Percentiles rank a stretch among this genome's conserved stretches.
Evolutionary conservation across 2,329 filamentous ascomycete species (phyloP).

Genomic region (Botrytis medusae): DNA sequence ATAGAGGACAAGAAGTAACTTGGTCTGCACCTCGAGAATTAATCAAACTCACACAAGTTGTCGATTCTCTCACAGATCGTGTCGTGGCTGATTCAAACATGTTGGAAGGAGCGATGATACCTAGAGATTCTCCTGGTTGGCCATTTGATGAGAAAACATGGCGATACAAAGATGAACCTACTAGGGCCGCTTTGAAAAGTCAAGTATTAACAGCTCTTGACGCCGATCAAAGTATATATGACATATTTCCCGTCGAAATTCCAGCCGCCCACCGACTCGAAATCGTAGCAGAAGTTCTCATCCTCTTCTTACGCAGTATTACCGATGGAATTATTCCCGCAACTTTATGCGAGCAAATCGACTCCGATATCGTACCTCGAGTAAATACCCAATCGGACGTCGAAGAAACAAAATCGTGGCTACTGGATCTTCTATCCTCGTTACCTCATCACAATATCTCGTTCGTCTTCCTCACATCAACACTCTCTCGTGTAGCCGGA

Average conservation of each 20-base stretch:
- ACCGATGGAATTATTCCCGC: slow-evolving; percentile 76
- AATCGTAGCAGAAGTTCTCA: slow-evolving; percentile 66
- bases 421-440: slow-evolving; percentile 73
- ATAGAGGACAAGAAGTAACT: slow-evolving; percentile 57
- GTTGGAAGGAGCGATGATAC: slow-evolving; percentile 54
- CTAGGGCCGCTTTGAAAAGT: slow-evolving; percentile 38
- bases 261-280: slow-evolving; percentile 71
- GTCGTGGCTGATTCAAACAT: slow-evolving; percentile 62
- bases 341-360: slow-evolving; percentile 68
- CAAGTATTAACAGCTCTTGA: slow-evolving; percentile 69
- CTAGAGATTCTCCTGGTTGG: slow-evolving; percentile 56
- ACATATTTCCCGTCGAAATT: slow-evolving; percentile 62
- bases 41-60: slow-evolving; percentile 81
- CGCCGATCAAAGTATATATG: slow-evolving; percentile 60
- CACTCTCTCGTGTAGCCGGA: slow-evolving; percentile 60
- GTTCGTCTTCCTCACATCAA: slow-evolving; percentile 82
- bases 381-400: slow-evolving; percentile 44
- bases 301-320: slow-evolving; percentile 73
- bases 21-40: slow-evolving; percentile 86
- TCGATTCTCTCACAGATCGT: slow-evolving; percentile 59
- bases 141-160: slow-evolving; percentile 49
- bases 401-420: slow-evolving; percentile 58
- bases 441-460: slow-evolving; percentile 81
- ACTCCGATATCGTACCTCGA: slow-evolving; percentile 52
- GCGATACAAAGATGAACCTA: slow-evolving; percentile 40